These are phyloP conservation scores for Phyllosticta ampelicida DNA, from an alignment of 2,329 filamentous ascomycete species.

Conservation along the genomic window DNA sequence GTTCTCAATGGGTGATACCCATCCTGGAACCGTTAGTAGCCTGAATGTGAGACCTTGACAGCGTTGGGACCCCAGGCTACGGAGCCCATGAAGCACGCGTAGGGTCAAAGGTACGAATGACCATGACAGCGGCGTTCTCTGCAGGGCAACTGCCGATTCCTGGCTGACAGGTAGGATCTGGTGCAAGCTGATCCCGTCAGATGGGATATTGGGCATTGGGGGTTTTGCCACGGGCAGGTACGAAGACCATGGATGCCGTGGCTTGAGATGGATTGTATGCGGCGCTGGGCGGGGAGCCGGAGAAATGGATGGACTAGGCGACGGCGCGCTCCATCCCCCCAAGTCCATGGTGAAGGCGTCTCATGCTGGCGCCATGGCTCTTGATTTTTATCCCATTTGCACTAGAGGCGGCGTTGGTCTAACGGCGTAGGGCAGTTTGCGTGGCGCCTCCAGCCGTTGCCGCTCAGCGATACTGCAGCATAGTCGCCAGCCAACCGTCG, in stretches of 20 bases:
- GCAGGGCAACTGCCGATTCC: not conserved
- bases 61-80: not conserved
- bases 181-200: not conserved
- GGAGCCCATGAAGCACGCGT: not conserved
- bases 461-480: not conserved
- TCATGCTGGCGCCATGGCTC: not conserved
- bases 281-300: not conserved
- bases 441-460: not conserved
- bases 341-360: not conserved
- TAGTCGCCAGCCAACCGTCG: not conserved
- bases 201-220: not conserved
- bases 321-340: not conserved
- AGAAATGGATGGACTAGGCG: not conserved
- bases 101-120: not conserved
- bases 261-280: not conserved
- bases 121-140: not conserved
- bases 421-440: not conserved
- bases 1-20: not conserved
- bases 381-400: not conserved
- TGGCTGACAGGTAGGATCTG: not conserved
- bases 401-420: not conserved
- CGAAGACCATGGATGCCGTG: not conserved
- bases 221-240: not conserved
- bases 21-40: not conserved
- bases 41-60: not conserved